Conservation (phyloP, 1,284 basidiomycete species). For the Ustilago cynodontis region DNA sequence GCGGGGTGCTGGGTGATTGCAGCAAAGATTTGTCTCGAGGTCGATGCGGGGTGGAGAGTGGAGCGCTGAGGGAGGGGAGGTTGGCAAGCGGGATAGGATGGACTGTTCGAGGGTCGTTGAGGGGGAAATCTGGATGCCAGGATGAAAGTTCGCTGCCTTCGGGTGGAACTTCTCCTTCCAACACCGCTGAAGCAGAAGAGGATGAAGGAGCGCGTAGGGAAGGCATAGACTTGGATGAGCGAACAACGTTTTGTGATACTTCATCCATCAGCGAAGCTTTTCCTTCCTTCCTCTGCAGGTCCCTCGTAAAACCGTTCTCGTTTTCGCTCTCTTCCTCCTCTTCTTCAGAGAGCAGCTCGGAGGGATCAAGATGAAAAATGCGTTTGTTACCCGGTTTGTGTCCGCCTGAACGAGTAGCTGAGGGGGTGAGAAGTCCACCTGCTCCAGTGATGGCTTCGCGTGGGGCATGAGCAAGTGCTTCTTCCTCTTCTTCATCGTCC, state of each 20-base stretch:
- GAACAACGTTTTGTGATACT: constrained; percentile 20
- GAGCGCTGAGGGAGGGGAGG: constrained; percentile 30
- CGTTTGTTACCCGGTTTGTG: constrained; percentile 30
- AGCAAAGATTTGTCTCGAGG: constrained; percentile 16
- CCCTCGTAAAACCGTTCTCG: not conserved
- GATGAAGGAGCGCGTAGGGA: not conserved
- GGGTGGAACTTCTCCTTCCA: constrained; percentile 18
- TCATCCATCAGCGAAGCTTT: constrained; percentile 41
- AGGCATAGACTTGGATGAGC: constrained; percentile 23
- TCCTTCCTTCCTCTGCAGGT: not conserved
- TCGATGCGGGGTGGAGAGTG: constrained; percentile 34
- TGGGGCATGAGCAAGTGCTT: constrained; percentile 77
- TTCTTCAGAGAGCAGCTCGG: constrained; percentile 31
- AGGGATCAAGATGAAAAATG: constrained; percentile 43
- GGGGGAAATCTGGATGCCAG: constrained; percentile 49
- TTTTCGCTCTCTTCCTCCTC: constrained; percentile 28
- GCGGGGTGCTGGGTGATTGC: constrained; percentile 9
- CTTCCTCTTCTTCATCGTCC: constrained; percentile 84
- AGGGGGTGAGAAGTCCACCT: constrained; percentile 42
- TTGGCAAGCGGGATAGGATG: constrained; percentile 30
- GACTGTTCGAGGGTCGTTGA: constrained; percentile 34
- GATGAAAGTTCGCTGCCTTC: constrained; percentile 13
- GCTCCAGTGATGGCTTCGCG: constrained; percentile 77
- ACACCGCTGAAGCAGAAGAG: not conserved
- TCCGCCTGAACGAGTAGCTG: constrained; percentile 42